Base-by-base conservation (phyloP, 805 yeast genomes). In the Pichia kluyveri region DNA sequence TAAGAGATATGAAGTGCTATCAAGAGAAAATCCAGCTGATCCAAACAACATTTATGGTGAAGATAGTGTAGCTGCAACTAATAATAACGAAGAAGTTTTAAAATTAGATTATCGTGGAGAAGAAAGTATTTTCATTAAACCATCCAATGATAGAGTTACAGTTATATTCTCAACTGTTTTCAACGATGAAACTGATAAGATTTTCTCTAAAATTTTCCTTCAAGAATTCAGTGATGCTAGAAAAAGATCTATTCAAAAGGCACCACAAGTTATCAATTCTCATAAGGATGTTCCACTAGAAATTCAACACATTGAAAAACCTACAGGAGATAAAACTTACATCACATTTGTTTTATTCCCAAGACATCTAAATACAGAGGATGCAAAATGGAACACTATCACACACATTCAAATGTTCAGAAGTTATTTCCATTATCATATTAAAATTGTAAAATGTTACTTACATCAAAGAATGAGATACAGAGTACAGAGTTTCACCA, bases 401-500 rank as follows among this genome's bases (percentile, higher is more conserved):
- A 82, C 95, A 37, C 97, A 90, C 66, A 85, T 93, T 60, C 89
- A 88, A 61, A 73, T 87, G 49, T 93, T 93, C 71, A 78, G 99
- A 69, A 95, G 90, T 62, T 93, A 91, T 70, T 93, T 93, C 83
- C 99, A 93, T 67, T 93, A 91, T 69, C 99, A 93, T 65, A 93
- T 93, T 72, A 93, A 93, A 70, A 91, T 97, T 67, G 89, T 96
- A 52, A 93, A 93, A 74, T 98, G 99, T 36, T 93, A 86, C 69
- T 82, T 93, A 83, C 99, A 93, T 68, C 88, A 96, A 45, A 83
- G 99, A 74, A 93, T 93, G 99, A 81, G 99, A 68, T 87, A 75
- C 69, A 79, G 99, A 60, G 98, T 93, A 26, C 82, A 85, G 57
- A 93, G 95, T 60, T 93, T 90, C 72, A 78, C 90, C 63, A 93